Percentiles rank a stretch among this genome's conserved stretches.
Conservation (phyloP, 2,329 filamentous ascomycete genomes). For the Xylaria sp. region DNA sequence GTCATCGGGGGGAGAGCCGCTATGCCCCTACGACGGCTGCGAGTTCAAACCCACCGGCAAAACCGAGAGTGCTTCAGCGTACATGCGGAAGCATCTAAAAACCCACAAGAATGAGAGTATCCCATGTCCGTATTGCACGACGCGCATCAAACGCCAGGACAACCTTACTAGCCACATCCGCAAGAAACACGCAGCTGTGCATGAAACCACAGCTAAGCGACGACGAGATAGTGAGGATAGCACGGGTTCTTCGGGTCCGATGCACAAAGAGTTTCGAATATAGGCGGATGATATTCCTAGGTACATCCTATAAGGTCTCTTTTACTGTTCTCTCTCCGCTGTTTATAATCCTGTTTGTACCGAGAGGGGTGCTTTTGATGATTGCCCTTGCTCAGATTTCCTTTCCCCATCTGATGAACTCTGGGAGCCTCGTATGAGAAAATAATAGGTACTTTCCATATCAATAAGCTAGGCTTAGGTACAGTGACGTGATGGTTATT, state of each 20-base stretch:
- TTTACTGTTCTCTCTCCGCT: neutral
- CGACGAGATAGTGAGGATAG: slow-evolving; percentile 1
- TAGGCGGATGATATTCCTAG: neutral
- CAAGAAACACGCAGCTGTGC: neutral
- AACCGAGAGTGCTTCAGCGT: slow-evolving; percentile 2
- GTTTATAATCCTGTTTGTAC: no score
- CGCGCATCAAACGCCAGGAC: slow-evolving; percentile 13
- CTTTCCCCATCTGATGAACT: neutral
- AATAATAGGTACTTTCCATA: neutral
- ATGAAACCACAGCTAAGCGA: neutral
- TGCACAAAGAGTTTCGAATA: neutral
- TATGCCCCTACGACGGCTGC: slow-evolving; percentile 8
- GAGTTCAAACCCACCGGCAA: slow-evolving; percentile 16
- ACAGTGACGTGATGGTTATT: no score
- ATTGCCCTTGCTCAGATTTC: neutral
- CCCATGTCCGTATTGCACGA: slow-evolving; percentile 21
- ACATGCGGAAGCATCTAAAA: slow-evolving; percentile 26
- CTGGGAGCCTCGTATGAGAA: neutral
- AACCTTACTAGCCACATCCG: slow-evolving; percentile 19
- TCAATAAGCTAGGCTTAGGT: neutral
- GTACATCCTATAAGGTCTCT: neutral
- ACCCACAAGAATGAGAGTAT: slow-evolving; percentile 4
- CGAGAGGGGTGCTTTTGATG: no score
- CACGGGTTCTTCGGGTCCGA: neutral
- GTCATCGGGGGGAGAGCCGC: neutral